phyloP scores from a whole-genome alignment of 345 rosid genomes.

The Eucalyptus erythrocorys region DNA sequence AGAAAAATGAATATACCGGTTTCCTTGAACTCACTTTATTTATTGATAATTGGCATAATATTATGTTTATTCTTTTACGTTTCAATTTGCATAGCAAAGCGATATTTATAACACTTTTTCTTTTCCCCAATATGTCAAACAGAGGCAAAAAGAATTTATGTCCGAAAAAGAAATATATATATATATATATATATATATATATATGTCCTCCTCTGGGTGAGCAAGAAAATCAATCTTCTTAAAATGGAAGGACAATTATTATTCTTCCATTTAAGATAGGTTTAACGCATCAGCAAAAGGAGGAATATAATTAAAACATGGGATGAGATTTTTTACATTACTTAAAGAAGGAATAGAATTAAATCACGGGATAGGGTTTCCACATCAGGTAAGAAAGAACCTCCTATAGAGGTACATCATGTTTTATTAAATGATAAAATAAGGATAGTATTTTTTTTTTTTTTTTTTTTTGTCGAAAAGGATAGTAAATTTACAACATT shows the following conservation, averaged over 20 bases:
- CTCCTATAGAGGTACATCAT: background rate
- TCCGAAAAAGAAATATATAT: background rate
- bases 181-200: too few species aligned
- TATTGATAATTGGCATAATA: background rate
- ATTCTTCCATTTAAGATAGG: background rate
- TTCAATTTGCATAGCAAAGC: background rate
- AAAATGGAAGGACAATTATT: background rate
- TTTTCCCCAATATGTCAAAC: background rate
- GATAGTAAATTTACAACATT: too few species aligned
- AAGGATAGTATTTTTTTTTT: background rate
- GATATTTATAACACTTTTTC: background rate
- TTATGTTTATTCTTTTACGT: background rate
- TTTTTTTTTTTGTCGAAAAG: too few species aligned
- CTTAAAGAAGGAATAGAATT: background rate
- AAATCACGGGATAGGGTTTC: background rate
- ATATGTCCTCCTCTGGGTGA: background rate
- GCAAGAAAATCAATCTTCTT: background rate
- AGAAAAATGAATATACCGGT: background rate
- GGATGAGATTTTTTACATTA: background rate
- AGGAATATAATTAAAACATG: background rate
- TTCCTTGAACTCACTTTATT: background rate
- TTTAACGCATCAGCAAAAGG: background rate
- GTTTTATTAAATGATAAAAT: background rate
- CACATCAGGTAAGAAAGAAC: background rate
- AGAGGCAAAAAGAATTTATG: background rate